phyloP scores from a whole-genome alignment of 1,284 basidiomycete genomes.

The Anthracocystis panici-leucophaei region DNA sequence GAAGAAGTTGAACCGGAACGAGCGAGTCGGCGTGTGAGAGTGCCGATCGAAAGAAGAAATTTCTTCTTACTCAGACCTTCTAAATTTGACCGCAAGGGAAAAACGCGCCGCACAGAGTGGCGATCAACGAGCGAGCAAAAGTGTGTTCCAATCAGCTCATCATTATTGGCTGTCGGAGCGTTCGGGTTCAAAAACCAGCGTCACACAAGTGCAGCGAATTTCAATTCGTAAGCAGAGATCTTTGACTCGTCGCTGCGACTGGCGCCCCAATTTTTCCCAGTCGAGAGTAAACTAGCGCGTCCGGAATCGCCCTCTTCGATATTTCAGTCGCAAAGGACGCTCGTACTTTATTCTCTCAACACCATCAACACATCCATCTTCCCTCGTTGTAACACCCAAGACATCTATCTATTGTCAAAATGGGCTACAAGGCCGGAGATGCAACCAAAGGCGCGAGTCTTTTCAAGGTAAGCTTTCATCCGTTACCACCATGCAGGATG shows the following conservation, averaged over 20 bases:
- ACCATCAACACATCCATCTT: conserved; percentile 10
- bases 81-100: not conserved
- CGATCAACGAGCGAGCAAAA: not conserved
- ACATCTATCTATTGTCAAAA: conserved; percentile 11
- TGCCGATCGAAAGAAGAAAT: not conserved
- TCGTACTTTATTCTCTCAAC: not conserved
- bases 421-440: conserved; percentile 65
- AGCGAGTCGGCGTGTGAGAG: not conserved
- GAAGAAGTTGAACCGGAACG: conserved; percentile 6
- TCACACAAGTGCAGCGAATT: not conserved
- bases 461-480: conserved; percentile 49
- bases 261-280: conserved; percentile 4
- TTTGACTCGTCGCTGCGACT: not conserved
- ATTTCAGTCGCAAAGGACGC: conserved; percentile 13
- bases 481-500: too few species aligned
- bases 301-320: conserved; percentile 12
- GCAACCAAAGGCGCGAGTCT: conserved; percentile 65
- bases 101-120: not conserved
- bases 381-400: conserved; percentile 1
- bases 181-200: conserved; percentile 5
- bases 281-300: conserved; percentile 4
- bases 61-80: not conserved
- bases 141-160: conserved; percentile 12
- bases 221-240: conserved; percentile 31
- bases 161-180: conserved; percentile 21